phyloP scores from a whole-genome alignment of 306 rosid genomes.

The Prunus persica region Prunus_persica_NCBIv2 NC_034015.1:20091501-20092000 shows the following conservation, averaged over 20 bases:
- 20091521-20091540: constrained; percentile 15
- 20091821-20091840: constrained; percentile 66
- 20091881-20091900: not conserved
- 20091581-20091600: not conserved
- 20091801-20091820: constrained; percentile 72
- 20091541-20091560: not conserved
- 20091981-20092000: not conserved
- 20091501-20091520: constrained; percentile 50
- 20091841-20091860: constrained; percentile 34
- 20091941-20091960: constrained; percentile 46
- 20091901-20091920: constrained; percentile 19
- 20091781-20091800: constrained; percentile 72
- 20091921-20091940: constrained; percentile 35
- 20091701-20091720: not conserved
- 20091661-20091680: not conserved
- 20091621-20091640: not conserved
- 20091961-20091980: not conserved
- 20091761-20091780: constrained; percentile 89
- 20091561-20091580: not conserved
- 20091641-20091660: not conserved
- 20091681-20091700: not conserved
- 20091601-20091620: not conserved
- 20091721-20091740: constrained; percentile 73
- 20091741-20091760: constrained; percentile 99
- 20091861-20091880: constrained; percentile 25